phyloP scores from a whole-genome alignment of 2,329 filamentous ascomycete genomes.

The Stemphylium lycopersici region DNA sequence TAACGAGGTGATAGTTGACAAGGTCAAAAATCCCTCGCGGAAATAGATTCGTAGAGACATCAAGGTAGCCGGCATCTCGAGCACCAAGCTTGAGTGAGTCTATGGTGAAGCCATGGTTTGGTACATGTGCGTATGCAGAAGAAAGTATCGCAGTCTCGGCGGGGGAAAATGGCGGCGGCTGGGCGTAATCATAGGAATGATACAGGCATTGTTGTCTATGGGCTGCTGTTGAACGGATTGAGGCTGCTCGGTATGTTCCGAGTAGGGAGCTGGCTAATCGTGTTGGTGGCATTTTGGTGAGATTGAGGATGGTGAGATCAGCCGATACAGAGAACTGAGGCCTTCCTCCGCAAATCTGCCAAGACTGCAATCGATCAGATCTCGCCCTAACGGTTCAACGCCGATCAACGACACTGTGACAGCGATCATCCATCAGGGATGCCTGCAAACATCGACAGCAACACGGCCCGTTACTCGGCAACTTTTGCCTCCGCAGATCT shows the following conservation, averaged over 20 bases:
- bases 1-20: conserved; percentile 76
- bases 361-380: conserved; percentile 27
- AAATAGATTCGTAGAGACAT: conserved; percentile 83
- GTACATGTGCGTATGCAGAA: conserved; percentile 79
- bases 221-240: conserved; percentile 20
- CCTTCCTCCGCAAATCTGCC: conserved; percentile 24
- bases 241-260: conserved; percentile 32
- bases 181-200: conserved; percentile 46
- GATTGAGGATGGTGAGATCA: conserved; percentile 14
- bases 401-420: not conserved
- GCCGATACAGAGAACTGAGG: conserved; percentile 24
- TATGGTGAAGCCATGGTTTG: conserved; percentile 79
- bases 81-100: conserved; percentile 77
- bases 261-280: conserved; percentile 33
- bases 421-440: not conserved
- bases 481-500: not conserved
- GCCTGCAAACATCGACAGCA: not conserved
- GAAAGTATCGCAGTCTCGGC: conserved; percentile 79
- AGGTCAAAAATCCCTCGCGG: conserved; percentile 81
- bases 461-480: not conserved
- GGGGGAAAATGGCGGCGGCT: conserved; percentile 66
- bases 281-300: conserved; percentile 37
- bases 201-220: conserved; percentile 34
- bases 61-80: conserved; percentile 82
- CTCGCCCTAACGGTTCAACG: conserved; percentile 1